Base-by-base conservation (phyloP, 2,329 filamentous ascomycete species). In the Huntiella savannae region DNA sequence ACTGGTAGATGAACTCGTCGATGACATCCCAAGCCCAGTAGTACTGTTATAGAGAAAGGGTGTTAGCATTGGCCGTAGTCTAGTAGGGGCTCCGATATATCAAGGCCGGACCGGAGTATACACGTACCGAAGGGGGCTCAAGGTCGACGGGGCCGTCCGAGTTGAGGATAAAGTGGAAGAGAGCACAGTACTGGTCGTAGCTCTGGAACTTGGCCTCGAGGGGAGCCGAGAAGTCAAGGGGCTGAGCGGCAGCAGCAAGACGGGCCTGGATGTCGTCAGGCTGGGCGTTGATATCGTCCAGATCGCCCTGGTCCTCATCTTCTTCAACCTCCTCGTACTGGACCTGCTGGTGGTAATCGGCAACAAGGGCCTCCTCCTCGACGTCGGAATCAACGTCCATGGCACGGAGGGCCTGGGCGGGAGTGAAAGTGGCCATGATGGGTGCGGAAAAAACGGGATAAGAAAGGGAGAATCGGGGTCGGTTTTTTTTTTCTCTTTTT, bases 1-100 rank as follows among this genome's bases (percentile, higher is more conserved):
- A 98, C 65, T 98, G 91, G 71, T 98, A 98, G 68, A 98, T 96
- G 70, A 98, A 98, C 66, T 98, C 91, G 64, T 98, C 91, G 66
- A 98, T 95, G 55, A 96, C 88, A 63, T 98, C 91, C 91, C 91
- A 98, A 37, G 91, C 91, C 91, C 91, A 98, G 70, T 88, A 95
- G 69, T 94, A 92, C 85, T 96, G 17, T 12, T 40, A 44, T 39
- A 41, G 46, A 36, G 43, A 39, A 16, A 37, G 19, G n/a, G 22
- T 13, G 41, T 50, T 46, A 50, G 49, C 32, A 7, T 28, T 15
- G 33, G 11, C 7, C 16, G 33, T 13, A 6, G 16, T 15, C 28
- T 12, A 34, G n/a, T 17, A 17, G 28, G 12, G 17, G 44, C 15
- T 15, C 28, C 12, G 13, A 33, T 13, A 10, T 32, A 32, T 11